Conservation (phyloP, 345 rosid genomes). For the Arabis alpina region DNA sequence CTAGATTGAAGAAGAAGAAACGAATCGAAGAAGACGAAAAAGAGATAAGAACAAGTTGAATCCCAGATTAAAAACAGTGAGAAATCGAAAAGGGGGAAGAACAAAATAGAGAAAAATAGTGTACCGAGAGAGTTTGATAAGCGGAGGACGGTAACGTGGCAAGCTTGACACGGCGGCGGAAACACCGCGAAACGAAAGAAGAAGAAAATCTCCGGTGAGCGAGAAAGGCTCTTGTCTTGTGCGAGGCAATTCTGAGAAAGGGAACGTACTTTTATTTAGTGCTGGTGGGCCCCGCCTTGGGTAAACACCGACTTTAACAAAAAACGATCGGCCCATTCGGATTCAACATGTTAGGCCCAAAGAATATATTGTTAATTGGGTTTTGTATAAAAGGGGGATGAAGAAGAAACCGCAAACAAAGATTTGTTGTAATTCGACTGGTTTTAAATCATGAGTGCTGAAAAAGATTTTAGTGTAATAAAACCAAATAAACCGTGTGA, state of each 20-base stretch:
- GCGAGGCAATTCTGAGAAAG: conserved; percentile 13
- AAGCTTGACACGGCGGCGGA: background rate
- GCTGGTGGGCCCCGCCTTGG: conserved; percentile 3
- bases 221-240: conserved; percentile 5
- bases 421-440: too few relatives aligned
- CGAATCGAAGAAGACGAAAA: conserved; percentile 22
- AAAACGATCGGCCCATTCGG: background rate
- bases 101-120: conserved; percentile 4
- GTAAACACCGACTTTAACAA: conserved; percentile 2
- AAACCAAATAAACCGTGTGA: too few relatives aligned
- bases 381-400: too few relatives aligned
- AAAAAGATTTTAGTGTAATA: too few relatives aligned
- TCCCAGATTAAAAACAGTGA: conserved; percentile 30
- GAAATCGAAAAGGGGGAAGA: conserved; percentile 32
- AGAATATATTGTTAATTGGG: too few relatives aligned
- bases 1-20: background rate
- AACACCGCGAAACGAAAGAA: background rate
- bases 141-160: background rate
- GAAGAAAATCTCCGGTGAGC: background rate
- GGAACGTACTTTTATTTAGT: conserved; percentile 4
- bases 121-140: background rate
- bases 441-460: too few relatives aligned
- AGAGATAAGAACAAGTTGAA: conserved; percentile 19
- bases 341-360: background rate
- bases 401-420: too few relatives aligned